Base-by-base conservation (phyloP, 2,329 filamentous ascomycete genomes). In the Trichoderma sp. region DNA sequence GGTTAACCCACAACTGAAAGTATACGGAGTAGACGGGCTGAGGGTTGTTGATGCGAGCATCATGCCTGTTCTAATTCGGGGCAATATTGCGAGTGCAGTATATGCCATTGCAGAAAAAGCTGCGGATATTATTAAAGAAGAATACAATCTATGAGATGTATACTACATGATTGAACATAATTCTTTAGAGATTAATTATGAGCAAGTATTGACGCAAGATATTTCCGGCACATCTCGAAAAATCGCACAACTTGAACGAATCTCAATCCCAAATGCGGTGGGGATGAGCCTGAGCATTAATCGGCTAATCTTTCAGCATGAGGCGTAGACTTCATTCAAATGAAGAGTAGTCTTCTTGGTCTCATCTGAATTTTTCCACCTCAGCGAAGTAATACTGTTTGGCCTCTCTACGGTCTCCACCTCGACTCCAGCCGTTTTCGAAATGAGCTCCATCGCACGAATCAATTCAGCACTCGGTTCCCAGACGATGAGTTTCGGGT, bases 51-150 rank as follows among this genome's bases (percentile, higher is more conserved):
- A 89, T 77, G 86, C 84, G 76, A 87, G 85, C 79, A 82, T 87
- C 27, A 88, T 88, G 85, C 87, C 87, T 3, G 81, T 80, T 1
- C 79, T 89, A 9, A 83, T 87, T 75, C 81, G 83, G 33, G 88
- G 79, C 86, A 88, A 24, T 86, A 89, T 77, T 50, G 76, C 69
- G 77, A 88, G 88, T 85, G 86, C 87, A 6, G 88, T 87, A 6
- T 90, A 89, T 79, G 88, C 86, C 3, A 88, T 90, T 77, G 88
- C 86, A 0, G 88, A 90, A 80, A 88, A 88, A 77, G 80, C 80
- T 1, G 81, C 81, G 0, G 81, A 80, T 65, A 78, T 83, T 33
- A 77, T 78, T 7, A 67, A 50, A 27, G 33, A 38, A 14, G 62
- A 41, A 6, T 41, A 64, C 14, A 6, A 24, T 4, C 31, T 35